Evolutionary conservation across 495 filamentous ascomycete species (phyloP).

Genomic region (Neurospora cerealis): DNA sequence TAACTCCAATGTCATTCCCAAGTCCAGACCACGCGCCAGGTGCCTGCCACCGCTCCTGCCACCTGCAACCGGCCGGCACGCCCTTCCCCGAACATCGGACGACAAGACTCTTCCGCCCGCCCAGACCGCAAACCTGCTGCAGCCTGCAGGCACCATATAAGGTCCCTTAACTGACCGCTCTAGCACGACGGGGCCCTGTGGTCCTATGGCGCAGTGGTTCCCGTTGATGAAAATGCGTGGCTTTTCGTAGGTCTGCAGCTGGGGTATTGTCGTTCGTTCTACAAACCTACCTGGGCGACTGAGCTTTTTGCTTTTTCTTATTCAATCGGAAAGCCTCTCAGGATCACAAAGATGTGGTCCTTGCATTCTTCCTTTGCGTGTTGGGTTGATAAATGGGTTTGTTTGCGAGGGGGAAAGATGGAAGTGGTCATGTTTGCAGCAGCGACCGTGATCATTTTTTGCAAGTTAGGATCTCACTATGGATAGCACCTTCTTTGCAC

Average conservation of each 20-base stretch:
- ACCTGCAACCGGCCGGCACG: not conserved
- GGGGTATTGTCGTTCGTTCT: not conserved
- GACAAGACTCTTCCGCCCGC: not conserved
- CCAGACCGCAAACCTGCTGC: not conserved
- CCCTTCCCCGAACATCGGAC: not conserved
- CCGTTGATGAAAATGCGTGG: not conserved
- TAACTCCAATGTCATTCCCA: not conserved
- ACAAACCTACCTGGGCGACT: too few species aligned
- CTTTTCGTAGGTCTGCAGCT: not conserved
- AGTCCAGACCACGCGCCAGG: not conserved
- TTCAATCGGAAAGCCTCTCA: not conserved
- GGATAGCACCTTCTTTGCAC: not conserved
- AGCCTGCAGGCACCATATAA: not conserved
- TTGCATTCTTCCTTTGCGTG: not conserved
- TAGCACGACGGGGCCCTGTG: not conserved
- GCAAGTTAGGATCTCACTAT: not conserved
- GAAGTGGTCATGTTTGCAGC: not conserved
- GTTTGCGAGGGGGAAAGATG: not conserved
- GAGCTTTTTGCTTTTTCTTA: not conserved
- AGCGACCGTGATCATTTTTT: not conserved
- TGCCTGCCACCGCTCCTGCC: not conserved
- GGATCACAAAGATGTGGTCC: not conserved
- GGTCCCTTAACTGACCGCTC: not conserved
- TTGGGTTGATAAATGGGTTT: not conserved
- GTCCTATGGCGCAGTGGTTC: not conserved